phyloP scores from a whole-genome alignment of 306 rosid genomes.

The Prunus mume region DNA sequence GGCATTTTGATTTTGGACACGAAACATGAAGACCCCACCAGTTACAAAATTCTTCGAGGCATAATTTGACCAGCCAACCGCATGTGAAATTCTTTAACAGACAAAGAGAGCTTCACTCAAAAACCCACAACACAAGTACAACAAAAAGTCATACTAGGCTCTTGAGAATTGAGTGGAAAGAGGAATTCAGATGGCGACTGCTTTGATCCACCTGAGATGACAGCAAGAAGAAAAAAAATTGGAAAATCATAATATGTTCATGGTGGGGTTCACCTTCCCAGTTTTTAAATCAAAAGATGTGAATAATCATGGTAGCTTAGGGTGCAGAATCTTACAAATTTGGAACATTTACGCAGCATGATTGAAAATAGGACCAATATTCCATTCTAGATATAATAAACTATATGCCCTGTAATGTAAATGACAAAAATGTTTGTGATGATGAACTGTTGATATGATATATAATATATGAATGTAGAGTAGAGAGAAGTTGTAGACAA shows the following conservation, averaged over 20 bases:
- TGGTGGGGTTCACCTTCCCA: slow-evolving; percentile 11
- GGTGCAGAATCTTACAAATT: slow-evolving; percentile 10
- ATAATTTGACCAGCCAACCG: slow-evolving; percentile 39
- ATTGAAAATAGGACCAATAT: background rate
- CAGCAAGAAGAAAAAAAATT: slow-evolving; percentile 4
- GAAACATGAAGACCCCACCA: slow-evolving; percentile 46
- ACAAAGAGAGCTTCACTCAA: slow-evolving; percentile 14
- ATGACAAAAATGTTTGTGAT: background rate
- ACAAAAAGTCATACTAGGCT: slow-evolving; percentile 3
- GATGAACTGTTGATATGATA: background rate
- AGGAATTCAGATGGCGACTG: slow-evolving; percentile 6
- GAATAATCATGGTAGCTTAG: background rate
- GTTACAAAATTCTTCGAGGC: slow-evolving; percentile 19
- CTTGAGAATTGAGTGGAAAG: slow-evolving; percentile 14
- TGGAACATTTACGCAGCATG: background rate
- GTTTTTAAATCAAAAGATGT: background rate
- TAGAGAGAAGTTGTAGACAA: no score
- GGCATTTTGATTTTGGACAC: background rate
- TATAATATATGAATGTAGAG: background rate
- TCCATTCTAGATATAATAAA: background rate
- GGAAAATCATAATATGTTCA: background rate
- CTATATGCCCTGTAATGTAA: background rate
- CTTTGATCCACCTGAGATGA: slow-evolving; percentile 18
- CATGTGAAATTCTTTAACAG: slow-evolving; percentile 4
- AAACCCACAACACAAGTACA: slow-evolving; percentile 11